These are phyloP conservation scores for Clonostachys rhizophaga DNA, from an alignment of 2,329 filamentous ascomycete genomes.

Conservation along the genomic window DNA sequence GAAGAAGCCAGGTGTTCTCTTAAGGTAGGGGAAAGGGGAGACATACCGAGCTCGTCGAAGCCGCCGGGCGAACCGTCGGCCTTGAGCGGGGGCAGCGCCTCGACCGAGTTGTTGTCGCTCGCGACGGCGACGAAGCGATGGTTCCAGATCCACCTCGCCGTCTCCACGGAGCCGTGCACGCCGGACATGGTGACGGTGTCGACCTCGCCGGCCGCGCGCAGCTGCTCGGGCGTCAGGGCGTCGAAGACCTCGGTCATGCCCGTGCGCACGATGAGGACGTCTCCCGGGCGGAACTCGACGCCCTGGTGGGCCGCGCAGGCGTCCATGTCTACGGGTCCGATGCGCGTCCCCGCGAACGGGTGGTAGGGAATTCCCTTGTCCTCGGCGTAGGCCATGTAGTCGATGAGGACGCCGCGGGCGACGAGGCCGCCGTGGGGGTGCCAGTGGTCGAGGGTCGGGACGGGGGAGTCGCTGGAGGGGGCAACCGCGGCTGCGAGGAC, in stretches of 20 bases:
- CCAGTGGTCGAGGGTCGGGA: slow-evolving; percentile 43
- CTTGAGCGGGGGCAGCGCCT: slow-evolving; percentile 53
- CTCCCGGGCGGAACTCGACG: slow-evolving; percentile 59
- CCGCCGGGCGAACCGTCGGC: slow-evolving; percentile 25
- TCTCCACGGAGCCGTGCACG: slow-evolving; percentile 40
- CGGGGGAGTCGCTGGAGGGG: slow-evolving; percentile 19
- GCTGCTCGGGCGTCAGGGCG: slow-evolving; percentile 26
- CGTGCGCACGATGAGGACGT: slow-evolving; percentile 62
- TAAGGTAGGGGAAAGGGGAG: background rate
- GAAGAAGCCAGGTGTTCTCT: background rate
- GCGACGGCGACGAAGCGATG: slow-evolving; percentile 63
- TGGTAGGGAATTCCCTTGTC: slow-evolving; percentile 44
- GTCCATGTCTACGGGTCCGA: slow-evolving; percentile 49
- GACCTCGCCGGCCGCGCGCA: slow-evolving; percentile 18
- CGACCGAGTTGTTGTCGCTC: slow-evolving; percentile 59
- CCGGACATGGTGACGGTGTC: slow-evolving; percentile 19
- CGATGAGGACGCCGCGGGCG: slow-evolving; percentile 51
- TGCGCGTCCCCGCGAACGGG: slow-evolving; percentile 46
- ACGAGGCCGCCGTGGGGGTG: slow-evolving; percentile 45
- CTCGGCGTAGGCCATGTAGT: slow-evolving; percentile 45
- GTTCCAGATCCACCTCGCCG: slow-evolving; percentile 65
- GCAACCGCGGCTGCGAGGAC: slow-evolving; percentile 13
- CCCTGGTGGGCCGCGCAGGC: slow-evolving; percentile 54
- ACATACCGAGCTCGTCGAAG: slow-evolving; percentile 30
- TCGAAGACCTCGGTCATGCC: slow-evolving; percentile 58